A percentile compares a stretch with the other conserved stretches of the same genome.
phyloP scores from a whole-genome alignment of 2,329 filamentous ascomycete genomes.

The Sphaerulina populicola region DNA sequence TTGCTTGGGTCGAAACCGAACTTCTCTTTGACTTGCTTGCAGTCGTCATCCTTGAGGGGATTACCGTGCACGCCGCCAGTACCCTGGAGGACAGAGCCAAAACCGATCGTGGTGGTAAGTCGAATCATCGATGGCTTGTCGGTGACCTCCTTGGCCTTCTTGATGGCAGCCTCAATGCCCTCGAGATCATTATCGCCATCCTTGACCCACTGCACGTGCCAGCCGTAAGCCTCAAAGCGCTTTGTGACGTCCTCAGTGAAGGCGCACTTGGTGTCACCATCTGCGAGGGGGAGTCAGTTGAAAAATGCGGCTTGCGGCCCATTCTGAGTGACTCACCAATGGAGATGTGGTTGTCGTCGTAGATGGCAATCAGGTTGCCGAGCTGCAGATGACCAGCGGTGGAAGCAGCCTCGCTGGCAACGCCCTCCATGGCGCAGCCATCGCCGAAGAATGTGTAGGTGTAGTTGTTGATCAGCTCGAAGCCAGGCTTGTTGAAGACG shows the following conservation, averaged over 20 bases:
- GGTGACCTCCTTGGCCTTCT: slow-evolving; percentile 74
- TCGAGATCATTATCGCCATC: slow-evolving; percentile 85
- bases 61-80: slow-evolving; percentile 95
- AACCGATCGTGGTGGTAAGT: slow-evolving; percentile 94
- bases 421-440: slow-evolving; percentile 97
- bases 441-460: slow-evolving; percentile 96
- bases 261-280: slow-evolving; percentile 89
- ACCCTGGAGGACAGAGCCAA: slow-evolving; percentile 84
- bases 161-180: slow-evolving; percentile 79
- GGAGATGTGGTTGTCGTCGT: slow-evolving; percentile 98
- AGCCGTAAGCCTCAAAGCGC: slow-evolving; percentile 95
- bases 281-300: slow-evolving; percentile 37
- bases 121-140: slow-evolving; percentile 97
- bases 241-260: slow-evolving; percentile 96
- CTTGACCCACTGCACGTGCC: slow-evolving; percentile 77
- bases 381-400: slow-evolving; percentile 93
- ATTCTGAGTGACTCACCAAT: slow-evolving; percentile 46
- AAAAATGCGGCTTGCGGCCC: not conserved
- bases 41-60: slow-evolving; percentile 88
- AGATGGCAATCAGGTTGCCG: slow-evolving; percentile 93
- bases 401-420: slow-evolving; percentile 86
- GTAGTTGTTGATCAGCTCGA: slow-evolving; percentile 87
- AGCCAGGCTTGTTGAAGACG: slow-evolving; percentile 93
- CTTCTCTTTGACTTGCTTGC: slow-evolving; percentile 84
- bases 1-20: slow-evolving; percentile 95